Conservation (phyloP, 2,329 filamentous ascomycete genomes). For the Fusarium keratoplasticum region DNA sequence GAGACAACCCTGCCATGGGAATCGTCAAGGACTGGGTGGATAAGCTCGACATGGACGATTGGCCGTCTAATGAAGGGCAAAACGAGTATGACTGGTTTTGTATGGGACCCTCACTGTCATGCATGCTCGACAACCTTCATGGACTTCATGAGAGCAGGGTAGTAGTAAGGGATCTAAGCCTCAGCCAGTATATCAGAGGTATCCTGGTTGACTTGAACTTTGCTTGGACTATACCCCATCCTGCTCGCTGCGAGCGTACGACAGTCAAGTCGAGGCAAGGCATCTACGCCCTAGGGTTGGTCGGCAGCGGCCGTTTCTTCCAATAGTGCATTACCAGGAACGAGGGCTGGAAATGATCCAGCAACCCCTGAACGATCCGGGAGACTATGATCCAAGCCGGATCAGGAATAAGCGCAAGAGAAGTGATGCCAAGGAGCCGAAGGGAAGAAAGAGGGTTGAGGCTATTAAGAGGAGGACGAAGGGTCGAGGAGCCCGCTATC, state of each 20-base stretch:
- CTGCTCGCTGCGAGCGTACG: not conserved
- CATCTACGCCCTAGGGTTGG: not conserved
- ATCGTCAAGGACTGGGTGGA: not conserved
- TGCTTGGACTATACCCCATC: not conserved
- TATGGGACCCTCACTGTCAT: not conserved
- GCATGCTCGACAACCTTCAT: not conserved
- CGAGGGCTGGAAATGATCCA: not conserved
- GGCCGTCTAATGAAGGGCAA: not conserved
- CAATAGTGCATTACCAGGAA: not conserved
- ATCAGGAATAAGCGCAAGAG: not conserved
- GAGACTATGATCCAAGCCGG: not conserved
- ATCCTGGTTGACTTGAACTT: not conserved
- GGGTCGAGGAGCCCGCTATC: not conserved
- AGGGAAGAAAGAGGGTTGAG: not conserved
- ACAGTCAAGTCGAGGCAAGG: not conserved
- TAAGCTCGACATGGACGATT: not conserved
- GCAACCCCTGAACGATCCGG: not conserved
- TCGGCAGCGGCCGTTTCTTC: not conserved
- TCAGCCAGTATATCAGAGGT: not conserved
- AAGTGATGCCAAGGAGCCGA: too few relatives aligned
- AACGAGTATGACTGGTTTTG: not conserved
- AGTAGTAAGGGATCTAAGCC: not conserved
- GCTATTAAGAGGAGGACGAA: too few relatives aligned
- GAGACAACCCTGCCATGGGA: not conserved
- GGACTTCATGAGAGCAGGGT: not conserved